phyloP scores from a whole-genome alignment of 1,284 basidiomycete genomes.

The Ganoderma boninense region DNA sequence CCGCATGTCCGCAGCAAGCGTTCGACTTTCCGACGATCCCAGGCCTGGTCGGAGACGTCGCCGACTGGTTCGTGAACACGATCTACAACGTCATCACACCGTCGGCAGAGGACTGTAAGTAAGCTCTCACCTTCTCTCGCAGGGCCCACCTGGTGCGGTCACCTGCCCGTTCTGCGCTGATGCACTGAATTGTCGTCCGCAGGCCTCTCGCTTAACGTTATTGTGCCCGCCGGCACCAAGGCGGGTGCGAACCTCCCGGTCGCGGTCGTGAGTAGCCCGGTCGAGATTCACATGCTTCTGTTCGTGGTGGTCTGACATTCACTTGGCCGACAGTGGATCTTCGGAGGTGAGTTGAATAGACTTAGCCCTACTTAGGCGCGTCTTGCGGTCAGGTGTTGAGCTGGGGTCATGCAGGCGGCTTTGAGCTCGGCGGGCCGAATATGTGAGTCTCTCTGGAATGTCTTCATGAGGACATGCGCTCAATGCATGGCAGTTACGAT shows the following conservation, averaged over 20 bases:
- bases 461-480: no score
- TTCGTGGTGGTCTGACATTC: neutral
- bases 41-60: constrained; percentile 43
- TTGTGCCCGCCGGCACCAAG: constrained; percentile 26
- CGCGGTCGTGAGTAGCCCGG: constrained; percentile 13
- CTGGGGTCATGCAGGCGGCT: constrained; percentile 34
- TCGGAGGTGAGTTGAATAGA: constrained; percentile 48
- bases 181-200: neutral
- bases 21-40: constrained; percentile 39
- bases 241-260: constrained; percentile 26
- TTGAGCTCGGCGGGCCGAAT: constrained; percentile 37
- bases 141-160: neutral
- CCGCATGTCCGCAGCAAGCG: constrained; percentile 48
- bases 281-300: neutral
- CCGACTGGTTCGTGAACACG: constrained; percentile 48
- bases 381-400: neutral
- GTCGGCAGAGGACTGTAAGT: constrained; percentile 59
- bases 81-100: constrained; percentile 45
- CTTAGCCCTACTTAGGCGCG: neutral
- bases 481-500: constrained; percentile 29
- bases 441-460: constrained; percentile 5
- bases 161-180: neutral
- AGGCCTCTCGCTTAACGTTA: constrained; percentile 27
- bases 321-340: constrained; percentile 54
- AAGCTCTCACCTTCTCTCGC: neutral